Conservation (phyloP, 202 grass and related monocot genomes). For the Thinopyrum obtusiflorum region DNA sequence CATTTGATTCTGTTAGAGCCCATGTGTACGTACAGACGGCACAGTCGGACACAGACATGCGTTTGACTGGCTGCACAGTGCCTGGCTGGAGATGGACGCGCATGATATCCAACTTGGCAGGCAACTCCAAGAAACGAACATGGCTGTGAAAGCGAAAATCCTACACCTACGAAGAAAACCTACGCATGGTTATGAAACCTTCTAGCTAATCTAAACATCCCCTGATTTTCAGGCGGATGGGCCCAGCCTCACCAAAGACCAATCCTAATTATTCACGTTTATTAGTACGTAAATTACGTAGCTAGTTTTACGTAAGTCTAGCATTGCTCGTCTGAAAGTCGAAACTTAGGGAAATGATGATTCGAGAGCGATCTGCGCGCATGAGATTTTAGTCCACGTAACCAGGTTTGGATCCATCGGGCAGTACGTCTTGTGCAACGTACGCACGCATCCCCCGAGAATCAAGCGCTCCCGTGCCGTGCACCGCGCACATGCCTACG, state of each 20-base stretch:
- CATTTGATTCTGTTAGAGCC: too few species aligned
- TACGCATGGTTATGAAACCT: too few species aligned
- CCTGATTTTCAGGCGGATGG: too few species aligned
- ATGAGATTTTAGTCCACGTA: background rate
- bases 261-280: too few species aligned
- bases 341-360: background rate
- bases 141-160: background rate
- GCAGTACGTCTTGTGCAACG: too few species aligned
- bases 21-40: too few species aligned
- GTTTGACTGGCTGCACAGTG: background rate
- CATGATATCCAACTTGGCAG: background rate
- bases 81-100: background rate
- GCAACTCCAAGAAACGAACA: background rate
- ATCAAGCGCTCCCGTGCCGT: background rate
- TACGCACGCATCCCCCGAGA: background rate
- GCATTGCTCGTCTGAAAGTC: too few species aligned
- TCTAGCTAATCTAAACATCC: too few species aligned
- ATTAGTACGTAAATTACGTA: too few species aligned
- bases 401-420: background rate
- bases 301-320: too few species aligned
- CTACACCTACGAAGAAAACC: too few species aligned
- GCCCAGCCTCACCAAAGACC: too few species aligned
- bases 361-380: background rate
- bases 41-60: background rate
- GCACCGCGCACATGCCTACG: background rate